Evolutionary conservation across 108 stramenopile species (phyloP).

Genomic region (Fragilaria crotonensis): DNA sequence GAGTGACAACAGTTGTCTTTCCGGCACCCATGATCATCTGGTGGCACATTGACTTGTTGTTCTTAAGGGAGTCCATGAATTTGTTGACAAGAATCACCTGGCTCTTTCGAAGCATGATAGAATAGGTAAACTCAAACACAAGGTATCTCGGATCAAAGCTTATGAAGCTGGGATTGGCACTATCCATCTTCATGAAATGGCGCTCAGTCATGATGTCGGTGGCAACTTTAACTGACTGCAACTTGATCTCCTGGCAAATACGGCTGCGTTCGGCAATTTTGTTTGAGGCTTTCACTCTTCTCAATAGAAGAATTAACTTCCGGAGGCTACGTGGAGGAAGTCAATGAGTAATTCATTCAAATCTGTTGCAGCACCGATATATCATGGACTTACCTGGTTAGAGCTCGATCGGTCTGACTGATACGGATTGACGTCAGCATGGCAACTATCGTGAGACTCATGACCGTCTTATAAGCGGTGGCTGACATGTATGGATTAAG

Average conservation of each 20-base stretch:
- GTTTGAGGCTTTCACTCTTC: slow-evolving; percentile 52
- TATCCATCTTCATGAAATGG: slow-evolving; percentile 72
- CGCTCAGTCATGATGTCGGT: slow-evolving; percentile 74
- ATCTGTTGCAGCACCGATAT: neutral
- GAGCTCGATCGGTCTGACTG: slow-evolving; percentile 77
- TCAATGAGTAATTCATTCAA: neutral
- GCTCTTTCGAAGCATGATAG: slow-evolving; percentile 88
- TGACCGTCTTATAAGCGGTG: slow-evolving; percentile 80
- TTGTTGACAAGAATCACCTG: slow-evolving; percentile 96
- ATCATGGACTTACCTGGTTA: slow-evolving; percentile 49
- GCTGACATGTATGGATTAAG: slow-evolving; percentile 83
- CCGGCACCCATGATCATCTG: slow-evolving; percentile 99
- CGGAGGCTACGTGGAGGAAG: slow-evolving; percentile 22
- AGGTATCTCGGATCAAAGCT: slow-evolving; percentile 94
- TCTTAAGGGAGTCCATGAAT: slow-evolving; percentile 68
- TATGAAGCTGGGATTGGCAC: slow-evolving; percentile 51
- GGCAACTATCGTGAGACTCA: slow-evolving; percentile 80
- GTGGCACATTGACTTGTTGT: slow-evolving; percentile 87
- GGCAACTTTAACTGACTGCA: slow-evolving; percentile 78
- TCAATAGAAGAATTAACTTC: slow-evolving; percentile 60
- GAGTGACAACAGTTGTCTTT: slow-evolving; percentile 99
- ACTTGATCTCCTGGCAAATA: slow-evolving; percentile 71
- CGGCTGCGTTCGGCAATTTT: slow-evolving; percentile 36
- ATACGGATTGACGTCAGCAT: slow-evolving; percentile 89
- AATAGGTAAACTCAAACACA: slow-evolving; percentile 97